Evolutionary conservation across 2,329 filamentous ascomycete genomes (phyloP), one percentile per base, ranked within the genome.

Genomic region (Hymenoscyphus salicellus): DNA sequence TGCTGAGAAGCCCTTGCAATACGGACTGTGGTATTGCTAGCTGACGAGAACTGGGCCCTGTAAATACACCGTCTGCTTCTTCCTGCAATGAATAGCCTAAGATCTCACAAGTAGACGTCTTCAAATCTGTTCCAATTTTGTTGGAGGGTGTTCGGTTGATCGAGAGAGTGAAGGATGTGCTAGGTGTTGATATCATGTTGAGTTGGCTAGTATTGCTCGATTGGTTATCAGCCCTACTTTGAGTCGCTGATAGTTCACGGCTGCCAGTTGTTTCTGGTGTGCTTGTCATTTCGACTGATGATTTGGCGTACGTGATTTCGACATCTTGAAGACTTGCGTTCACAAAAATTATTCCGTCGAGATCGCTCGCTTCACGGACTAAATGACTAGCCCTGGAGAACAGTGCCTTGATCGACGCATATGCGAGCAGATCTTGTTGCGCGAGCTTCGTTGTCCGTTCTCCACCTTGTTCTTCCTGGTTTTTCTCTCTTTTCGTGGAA

Each of bases 1-100:
- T 59, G 23, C 55, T 59, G 7, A 70, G 58, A 3, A 73, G 58
- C 8, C 46, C 61, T n/a, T 60, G 58, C 5, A 72, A 55, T n/a
- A 64, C 65, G 3, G 64, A 57, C 33, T 69, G 64, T 16, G 58
- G 57, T 17, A 70, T 30, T 1, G 55, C 38, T 17, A 59, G n/a
- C 5, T 60, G 57, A 5, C n/a, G 36, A 8, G 20, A 16, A 16
- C 36, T 52, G 17, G 58, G 43, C 16, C 7, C 28, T 49, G 5
- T 8, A 32, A 5, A 3, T 6, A 2, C 26, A 20, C 28, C 55
- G 23, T 16, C 17, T 6, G 17, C 17, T 5, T 43, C 41, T 3
- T 43, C 33, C 4, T 23, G 16, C 28, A 58, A 16, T 28, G 64
- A 64, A 36, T 36, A 64, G 11, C 62, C 64, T 16, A 66, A 33